Evolutionary conservation across 1,284 basidiomycete species (phyloP), one percentile per base, ranked within the genome.

Genomic region (Trichosporon sp.): DNA sequence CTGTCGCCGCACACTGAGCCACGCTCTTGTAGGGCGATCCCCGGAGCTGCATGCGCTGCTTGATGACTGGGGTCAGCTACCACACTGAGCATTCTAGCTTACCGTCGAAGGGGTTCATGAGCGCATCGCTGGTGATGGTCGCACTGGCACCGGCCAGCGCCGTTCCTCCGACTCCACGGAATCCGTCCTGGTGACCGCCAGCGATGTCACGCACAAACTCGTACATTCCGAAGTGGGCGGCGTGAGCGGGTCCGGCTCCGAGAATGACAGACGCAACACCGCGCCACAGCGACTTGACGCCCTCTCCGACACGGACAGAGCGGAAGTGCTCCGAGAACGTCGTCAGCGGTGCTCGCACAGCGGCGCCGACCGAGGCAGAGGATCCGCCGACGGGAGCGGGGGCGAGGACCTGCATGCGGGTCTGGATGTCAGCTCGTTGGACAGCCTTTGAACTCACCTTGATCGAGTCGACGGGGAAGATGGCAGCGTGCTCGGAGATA

Each of bases 91-190:
- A 2, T 31, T 4, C 21, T 11, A 35, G 59, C 90, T 82, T 82
- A 96, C 95, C 95, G 85, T 99, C 97, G 81, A 99, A 99, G 2
- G 97, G 97, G 84, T 99, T 99, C 97, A 99, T 99, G 72, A 99
- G 87, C 7, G 96, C 96, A 86, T 99, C 97, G 71, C 92, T 92
- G 1, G 94, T 92, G 77, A 97, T 92, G 21, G 96, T 98, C 0
- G 97, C 97, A 1, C 91, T 90, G 68, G 95, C 96, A 76, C 97
- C 97, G 35, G 97, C 97, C 32, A 96, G 80, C 19, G 96, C 96
- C 92, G 84, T 85, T 1, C 81, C 83, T 4, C 73, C 80, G 0
- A 83, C 81, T 26, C 82, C 84, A 59, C 73, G 72, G 79, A 81
- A 78, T 32, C 84, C 84, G 63, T 83, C 83, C 10, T 77, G 76